Conservation (phyloP, 23 red algal species). For the Agarophyton chilense region DNA sequence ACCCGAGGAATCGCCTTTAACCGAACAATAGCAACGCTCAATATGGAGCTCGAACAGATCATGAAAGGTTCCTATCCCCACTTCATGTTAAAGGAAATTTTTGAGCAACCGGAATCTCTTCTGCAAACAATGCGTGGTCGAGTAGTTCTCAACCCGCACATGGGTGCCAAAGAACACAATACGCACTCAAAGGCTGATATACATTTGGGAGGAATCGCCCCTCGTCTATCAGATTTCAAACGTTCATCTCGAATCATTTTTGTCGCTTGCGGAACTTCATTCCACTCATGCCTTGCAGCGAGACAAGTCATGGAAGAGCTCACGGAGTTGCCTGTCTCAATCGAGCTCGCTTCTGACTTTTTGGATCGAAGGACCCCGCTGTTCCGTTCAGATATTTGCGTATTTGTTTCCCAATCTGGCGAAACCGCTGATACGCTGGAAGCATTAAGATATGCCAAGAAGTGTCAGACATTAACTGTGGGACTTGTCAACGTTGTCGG, state of each 20-base stretch:
- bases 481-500: constrained; percentile 97
- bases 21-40: constrained; percentile 78
- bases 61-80: constrained; percentile 92
- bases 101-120: constrained; percentile 93
- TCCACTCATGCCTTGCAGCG: constrained; percentile 90
- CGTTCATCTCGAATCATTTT: constrained; percentile 92
- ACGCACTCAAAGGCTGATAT: constrained; percentile 43
- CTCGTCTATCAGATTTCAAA: constrained; percentile 81
- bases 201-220: constrained; percentile 81
- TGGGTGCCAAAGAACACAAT: background rate
- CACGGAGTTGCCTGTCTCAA: constrained; percentile 90
- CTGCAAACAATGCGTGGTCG: constrained; percentile 92
- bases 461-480: constrained; percentile 84
- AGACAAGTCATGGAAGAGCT: constrained; percentile 95
- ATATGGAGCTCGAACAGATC: constrained; percentile 96
- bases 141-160: constrained; percentile 19
- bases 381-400: constrained; percentile 90
- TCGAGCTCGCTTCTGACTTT: constrained; percentile 98
- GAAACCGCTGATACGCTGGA: constrained; percentile 98
- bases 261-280: constrained; percentile 95
- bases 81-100: constrained; percentile 99
- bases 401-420: constrained; percentile 94
- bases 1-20: constrained; percentile 70
- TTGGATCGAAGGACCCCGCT: constrained; percentile 85
- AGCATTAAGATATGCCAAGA: constrained; percentile 83